These are phyloP conservation scores for Haematococcus sp. DNA, from an alignment of 139 green algal genomes.

Conservation along the genomic window DNA sequence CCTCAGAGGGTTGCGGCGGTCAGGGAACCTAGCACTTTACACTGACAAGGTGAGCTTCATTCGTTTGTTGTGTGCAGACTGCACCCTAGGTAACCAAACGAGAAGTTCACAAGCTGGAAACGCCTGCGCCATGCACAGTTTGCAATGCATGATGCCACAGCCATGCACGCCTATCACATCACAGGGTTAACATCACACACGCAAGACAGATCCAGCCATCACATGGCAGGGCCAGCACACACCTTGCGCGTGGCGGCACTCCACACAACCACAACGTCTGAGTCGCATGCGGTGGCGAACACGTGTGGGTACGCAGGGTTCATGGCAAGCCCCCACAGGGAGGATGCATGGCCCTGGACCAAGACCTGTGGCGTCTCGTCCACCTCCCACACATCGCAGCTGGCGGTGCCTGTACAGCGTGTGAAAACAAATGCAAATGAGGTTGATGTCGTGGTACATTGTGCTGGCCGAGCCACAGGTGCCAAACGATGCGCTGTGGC, in stretches of 20 bases:
- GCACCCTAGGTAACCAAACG: too few relatives aligned
- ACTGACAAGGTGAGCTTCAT: background rate
- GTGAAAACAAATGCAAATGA: too few relatives aligned
- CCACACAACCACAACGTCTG: constrained; percentile 47
- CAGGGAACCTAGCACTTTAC: background rate
- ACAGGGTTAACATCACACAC: too few relatives aligned
- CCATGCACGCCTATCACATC: too few relatives aligned
- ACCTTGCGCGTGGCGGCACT: constrained; percentile 50
- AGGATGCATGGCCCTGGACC: constrained; percentile 38
- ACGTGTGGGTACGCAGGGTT: constrained; percentile 61
- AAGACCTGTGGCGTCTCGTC: constrained; percentile 43
- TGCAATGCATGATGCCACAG: too few relatives aligned
- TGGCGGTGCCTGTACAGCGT: constrained; percentile 30
- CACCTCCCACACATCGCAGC: constrained; percentile 57
- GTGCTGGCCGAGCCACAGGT: too few relatives aligned
- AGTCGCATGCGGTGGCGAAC: constrained; percentile 55
- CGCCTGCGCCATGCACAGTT: too few relatives aligned
- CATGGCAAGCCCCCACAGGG: constrained; percentile 49
- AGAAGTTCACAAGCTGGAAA: too few relatives aligned
- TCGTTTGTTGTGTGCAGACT: too few relatives aligned
- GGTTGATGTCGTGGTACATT: too few relatives aligned
- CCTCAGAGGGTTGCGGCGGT: too few relatives aligned
- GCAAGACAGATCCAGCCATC: background rate
- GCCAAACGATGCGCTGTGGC: too few relatives aligned
- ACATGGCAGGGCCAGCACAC: background rate